Base-by-base conservation (phyloP, 108 stramenopile genomes). In the Mediolabrus comicus region DNA sequence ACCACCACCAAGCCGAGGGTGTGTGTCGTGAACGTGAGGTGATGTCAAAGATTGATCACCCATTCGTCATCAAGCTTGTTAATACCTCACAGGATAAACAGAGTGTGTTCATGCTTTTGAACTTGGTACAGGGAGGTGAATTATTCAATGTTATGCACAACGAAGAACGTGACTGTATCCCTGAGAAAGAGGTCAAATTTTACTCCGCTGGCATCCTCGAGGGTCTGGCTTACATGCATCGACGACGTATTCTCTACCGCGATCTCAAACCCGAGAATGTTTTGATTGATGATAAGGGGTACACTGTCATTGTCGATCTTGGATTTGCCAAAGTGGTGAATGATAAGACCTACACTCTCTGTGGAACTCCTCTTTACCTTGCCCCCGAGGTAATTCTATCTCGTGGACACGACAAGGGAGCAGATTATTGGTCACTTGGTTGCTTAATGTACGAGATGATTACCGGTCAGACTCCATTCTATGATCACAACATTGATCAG, bases 251-350 rank as follows among this genome's bases (percentile, higher is more conserved):
- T 39, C 71, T 90, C 11, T 92, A 92, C 56, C 87, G 94, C 46
- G 94, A 95, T 74, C 75, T 95, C 58, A 95, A 95, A 69, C 92
- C 86, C 38, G 96, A 98, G 62, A 98, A 98, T 77, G 86, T 97
- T 7, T 69, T 98, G 63, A 82, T 98, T 24, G 91, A 90, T 66
- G 73, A 70, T 22, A 71, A 86, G 27, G 97, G 97, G 10, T 98
- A 96, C 81, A 84, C 87, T 22, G 95, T 96, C 49, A 86, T 98
- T 59, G 86, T 95, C 49, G 91, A 97, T 74, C 86, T 95, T 22
- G 97, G 95, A 5, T 95, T 98, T 71, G 97, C 96, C 16, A 91
- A 94, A 81, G 67, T 90, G 22, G 87, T 89, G 27, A 58, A 61
- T 12, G 81, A 76, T 59, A 96, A 92, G 84, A 96, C 96, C 8